Percentiles rank a stretch among this genome's conserved stretches.
phyloP scores from a whole-genome alignment of 2,329 filamentous ascomycete genomes.

The Aphanocladium album region DNA sequence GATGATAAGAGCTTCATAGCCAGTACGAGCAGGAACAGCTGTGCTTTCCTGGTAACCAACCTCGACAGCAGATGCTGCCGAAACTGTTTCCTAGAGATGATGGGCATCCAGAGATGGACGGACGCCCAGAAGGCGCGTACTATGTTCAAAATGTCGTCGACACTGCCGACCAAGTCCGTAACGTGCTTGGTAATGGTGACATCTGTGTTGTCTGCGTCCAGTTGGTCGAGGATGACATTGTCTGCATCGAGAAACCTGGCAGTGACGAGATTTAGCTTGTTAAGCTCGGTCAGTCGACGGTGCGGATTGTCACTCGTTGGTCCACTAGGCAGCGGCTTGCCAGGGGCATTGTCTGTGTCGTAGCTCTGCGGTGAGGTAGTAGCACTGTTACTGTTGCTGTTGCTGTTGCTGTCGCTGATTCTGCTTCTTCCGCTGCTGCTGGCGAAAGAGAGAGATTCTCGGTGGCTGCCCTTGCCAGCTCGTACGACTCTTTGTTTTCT shows the following conservation, averaged over 20 bases:
- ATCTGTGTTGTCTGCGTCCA: constrained; percentile 3
- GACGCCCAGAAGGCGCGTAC: not conserved
- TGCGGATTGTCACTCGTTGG: not conserved
- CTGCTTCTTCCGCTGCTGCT: not conserved
- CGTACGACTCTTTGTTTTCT: constrained; percentile 5
- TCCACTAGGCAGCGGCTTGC: not conserved
- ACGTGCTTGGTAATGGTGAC: not conserved
- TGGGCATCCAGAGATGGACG: not conserved
- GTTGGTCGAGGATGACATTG: constrained; percentile 8
- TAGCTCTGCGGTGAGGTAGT: not conserved
- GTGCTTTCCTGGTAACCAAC: not conserved
- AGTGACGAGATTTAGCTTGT: not conserved
- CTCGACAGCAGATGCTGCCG: not conserved
- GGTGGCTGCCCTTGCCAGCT: not conserved
- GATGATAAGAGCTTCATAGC: not conserved
- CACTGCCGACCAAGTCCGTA: not conserved
- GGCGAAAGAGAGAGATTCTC: not conserved
- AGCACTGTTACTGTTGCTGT: not conserved
- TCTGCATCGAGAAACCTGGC: constrained; percentile 14
- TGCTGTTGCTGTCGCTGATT: not conserved
- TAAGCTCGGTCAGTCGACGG: not conserved
- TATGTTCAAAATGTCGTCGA: not conserved
- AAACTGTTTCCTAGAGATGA: not conserved
- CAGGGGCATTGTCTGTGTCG: not conserved
- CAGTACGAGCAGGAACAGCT: not conserved